Evolutionary conservation across 768 basidiomycete genomes (phyloP).

Genomic region (Mycena polygramma): DNA sequence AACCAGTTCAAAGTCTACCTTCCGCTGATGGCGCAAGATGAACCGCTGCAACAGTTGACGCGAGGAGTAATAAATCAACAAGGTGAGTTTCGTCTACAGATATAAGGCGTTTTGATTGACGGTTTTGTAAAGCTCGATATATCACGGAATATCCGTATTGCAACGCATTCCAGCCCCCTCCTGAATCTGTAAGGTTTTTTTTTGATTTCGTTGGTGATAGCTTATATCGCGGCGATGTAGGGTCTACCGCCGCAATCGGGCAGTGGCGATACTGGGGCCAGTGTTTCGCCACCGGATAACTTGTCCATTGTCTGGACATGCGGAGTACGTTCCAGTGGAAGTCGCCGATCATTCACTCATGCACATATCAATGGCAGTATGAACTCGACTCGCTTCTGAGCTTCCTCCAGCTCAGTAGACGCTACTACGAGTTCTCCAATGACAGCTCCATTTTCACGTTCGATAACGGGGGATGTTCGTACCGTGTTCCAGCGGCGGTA

Average conservation of each 20-base stretch:
- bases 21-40: conserved; percentile 55
- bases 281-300: conserved; percentile 54
- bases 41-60: conserved; percentile 57
- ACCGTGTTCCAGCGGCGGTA: background rate
- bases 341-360: background rate
- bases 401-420: conserved; percentile 67
- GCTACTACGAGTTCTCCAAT: conserved; percentile 62
- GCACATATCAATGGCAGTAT: conserved; percentile 49
- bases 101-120: no score
- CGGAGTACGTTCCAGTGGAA: conserved; percentile 53
- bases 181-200: conserved; percentile 14
- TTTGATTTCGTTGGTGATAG: conserved; percentile 41
- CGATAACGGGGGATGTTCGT: conserved; percentile 55
- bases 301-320: conserved; percentile 66
- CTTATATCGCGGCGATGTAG: conserved; percentile 61
- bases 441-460: conserved; percentile 61
- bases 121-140: conserved; percentile 21
- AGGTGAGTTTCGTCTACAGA: conserved; percentile 25
- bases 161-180: conserved; percentile 37
- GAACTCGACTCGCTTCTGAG: conserved; percentile 68
- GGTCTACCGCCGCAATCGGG: conserved; percentile 34
- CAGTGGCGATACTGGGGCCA: conserved; percentile 25
- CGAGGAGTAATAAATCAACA: conserved; percentile 69
- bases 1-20: conserved; percentile 68
- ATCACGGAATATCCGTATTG: conserved; percentile 36